Evolutionary conservation across 2,329 filamentous ascomycete species (phyloP).

Genomic region (Cladosporium sp.): DNA sequence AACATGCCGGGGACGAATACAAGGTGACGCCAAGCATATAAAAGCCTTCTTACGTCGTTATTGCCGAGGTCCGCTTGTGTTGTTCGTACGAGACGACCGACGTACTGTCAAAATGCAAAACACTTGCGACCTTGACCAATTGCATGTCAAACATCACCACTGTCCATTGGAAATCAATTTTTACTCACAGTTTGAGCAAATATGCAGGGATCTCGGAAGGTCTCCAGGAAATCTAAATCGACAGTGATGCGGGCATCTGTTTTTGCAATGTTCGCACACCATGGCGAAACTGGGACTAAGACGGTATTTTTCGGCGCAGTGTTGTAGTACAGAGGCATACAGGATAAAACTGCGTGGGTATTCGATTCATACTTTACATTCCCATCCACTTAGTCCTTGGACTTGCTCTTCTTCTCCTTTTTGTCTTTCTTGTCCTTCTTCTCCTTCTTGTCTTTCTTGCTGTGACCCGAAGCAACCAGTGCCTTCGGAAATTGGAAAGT

Average conservation of each 20-base stretch:
- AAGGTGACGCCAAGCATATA: background rate
- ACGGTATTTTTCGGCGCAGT: background rate
- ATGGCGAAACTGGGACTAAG: background rate
- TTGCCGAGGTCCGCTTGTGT: background rate
- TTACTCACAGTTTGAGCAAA: background rate
- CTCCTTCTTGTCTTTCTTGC: constrained; percentile 32
- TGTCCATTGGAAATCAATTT: background rate
- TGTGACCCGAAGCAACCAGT: constrained; percentile 39
- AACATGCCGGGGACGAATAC: background rate
- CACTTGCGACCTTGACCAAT: background rate
- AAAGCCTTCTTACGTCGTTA: background rate
- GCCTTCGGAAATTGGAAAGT: constrained; percentile 32
- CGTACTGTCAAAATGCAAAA: background rate
- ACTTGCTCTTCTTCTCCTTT: constrained; percentile 35
- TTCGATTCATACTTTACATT: constrained; percentile 14
- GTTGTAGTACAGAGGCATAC: background rate
- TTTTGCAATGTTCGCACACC: background rate
- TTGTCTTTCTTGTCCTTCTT: constrained; percentile 40
- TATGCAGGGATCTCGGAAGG: background rate
- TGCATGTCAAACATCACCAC: background rate
- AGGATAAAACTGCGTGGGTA: constrained; percentile 7
- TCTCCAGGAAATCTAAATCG: background rate
- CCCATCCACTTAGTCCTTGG: constrained; percentile 6
- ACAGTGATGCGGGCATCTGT: background rate
- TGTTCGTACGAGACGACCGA: background rate